Percentiles rank a stretch among this genome's conserved stretches.
Evolutionary conservation across 2,329 filamentous ascomycete genomes (phyloP).

Genomic region (Beauveria varroae): DNA sequence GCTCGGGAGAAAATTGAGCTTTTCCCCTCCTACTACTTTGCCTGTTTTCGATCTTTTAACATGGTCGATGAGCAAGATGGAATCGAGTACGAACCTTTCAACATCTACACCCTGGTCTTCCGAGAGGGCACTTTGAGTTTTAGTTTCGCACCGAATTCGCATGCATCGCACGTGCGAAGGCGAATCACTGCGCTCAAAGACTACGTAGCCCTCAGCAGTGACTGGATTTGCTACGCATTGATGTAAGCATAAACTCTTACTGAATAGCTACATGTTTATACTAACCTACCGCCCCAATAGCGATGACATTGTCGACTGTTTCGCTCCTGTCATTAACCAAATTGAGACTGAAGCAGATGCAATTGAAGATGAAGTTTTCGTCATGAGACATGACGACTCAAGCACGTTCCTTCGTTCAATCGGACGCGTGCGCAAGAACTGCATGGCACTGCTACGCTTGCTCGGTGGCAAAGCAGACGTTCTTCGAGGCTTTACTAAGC

Average conservation of each 20-base stretch:
- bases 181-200: constrained; percentile 90
- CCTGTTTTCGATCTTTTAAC: constrained; percentile 91
- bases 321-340: constrained; percentile 79
- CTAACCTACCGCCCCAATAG: constrained; percentile 34
- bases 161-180: constrained; percentile 82
- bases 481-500: constrained; percentile 93
- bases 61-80: constrained; percentile 68
- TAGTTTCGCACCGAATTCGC: constrained; percentile 80
- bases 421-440: constrained; percentile 85
- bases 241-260: constrained; percentile 54
- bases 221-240: constrained; percentile 98
- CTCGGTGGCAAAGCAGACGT: constrained; percentile 98
- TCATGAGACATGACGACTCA: constrained; percentile 84
- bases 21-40: constrained; percentile 96
- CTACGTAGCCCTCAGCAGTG: constrained; percentile 87
- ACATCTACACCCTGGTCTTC: constrained; percentile 95
- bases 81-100: constrained; percentile 86
- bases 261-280: neutral
- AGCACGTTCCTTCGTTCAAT: constrained; percentile 81
- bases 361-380: constrained; percentile 93
- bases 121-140: constrained; percentile 92
- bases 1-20: constrained; percentile 97
- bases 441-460: constrained; percentile 86
- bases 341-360: constrained; percentile 84
- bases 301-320: constrained; percentile 95